A percentile compares a stretch with the other conserved stretches of the same genome.
Evolutionary conservation across 805 yeast species (phyloP).

Genomic region (Millerozyma miso): DNA sequence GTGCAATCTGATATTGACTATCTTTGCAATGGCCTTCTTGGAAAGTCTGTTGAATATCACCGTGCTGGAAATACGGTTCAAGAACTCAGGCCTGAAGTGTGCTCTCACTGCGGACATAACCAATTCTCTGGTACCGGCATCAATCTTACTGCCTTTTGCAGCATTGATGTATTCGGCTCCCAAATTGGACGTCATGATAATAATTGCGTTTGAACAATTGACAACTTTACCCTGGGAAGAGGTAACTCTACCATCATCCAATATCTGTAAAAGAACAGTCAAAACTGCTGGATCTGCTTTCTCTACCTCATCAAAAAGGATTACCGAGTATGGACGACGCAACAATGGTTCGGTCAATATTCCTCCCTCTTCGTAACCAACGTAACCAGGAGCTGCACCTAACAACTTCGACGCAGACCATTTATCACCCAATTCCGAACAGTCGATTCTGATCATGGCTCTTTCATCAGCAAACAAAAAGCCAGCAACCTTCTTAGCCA

Average conservation of each 20-base stretch:
- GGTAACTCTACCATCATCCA: conserved; percentile 95
- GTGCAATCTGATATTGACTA: conserved; percentile 75
- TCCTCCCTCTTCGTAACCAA: conserved; percentile 98
- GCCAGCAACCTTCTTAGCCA: conserved; percentile 95
- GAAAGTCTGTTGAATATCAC: conserved; percentile 91
- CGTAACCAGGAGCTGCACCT: conserved; percentile 94
- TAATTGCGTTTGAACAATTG: conserved; percentile 86
- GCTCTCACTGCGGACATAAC: conserved; percentile 81
- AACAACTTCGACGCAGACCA: conserved; percentile 91
- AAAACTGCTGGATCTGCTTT: conserved; percentile 98
- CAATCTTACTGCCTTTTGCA: conserved; percentile 59
- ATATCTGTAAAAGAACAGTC: conserved; percentile 83
- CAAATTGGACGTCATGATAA: conserved; percentile 95
- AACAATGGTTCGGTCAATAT: conserved; percentile 87
- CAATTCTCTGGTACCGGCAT: conserved; percentile 61
- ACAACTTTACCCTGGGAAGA: conserved; percentile 91
- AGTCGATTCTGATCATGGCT: conserved; percentile 96
- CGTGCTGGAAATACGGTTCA: conserved; percentile 91
- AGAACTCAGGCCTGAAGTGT: conserved; percentile 96
- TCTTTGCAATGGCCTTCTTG: conserved; percentile 85
- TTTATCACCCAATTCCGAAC: conserved; percentile 93
- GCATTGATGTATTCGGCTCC: conserved; percentile 89
- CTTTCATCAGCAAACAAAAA: conserved; percentile 93
- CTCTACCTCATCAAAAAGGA: conserved; percentile 94
- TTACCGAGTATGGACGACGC: conserved; percentile 92